phyloP scores from a whole-genome alignment of 495 filamentous ascomycete genomes.

The Margaritispora aquatica region DNA sequence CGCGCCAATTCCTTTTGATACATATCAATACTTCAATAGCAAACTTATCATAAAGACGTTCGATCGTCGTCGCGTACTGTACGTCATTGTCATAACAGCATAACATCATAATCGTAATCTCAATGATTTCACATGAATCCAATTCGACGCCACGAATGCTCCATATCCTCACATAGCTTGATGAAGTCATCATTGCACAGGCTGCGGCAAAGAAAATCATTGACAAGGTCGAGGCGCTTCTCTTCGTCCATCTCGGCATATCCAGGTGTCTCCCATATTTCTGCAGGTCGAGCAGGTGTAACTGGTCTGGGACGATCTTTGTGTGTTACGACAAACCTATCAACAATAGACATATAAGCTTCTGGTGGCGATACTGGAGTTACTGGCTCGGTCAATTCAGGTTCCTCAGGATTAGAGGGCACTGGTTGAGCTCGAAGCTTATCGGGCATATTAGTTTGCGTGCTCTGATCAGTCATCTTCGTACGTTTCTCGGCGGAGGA shows the following conservation, averaged over 20 bases:
- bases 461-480: constrained; percentile 24
- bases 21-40: no score
- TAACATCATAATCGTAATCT: neutral
- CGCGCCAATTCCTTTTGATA: no score
- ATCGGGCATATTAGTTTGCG: constrained; percentile 14
- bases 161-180: constrained; percentile 35
- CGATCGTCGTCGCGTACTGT: neutral
- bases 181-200: constrained; percentile 36
- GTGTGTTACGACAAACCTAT: constrained; percentile 18
- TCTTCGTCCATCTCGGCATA: constrained; percentile 30
- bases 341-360: constrained; percentile 14
- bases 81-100: neutral
- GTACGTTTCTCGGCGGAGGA: constrained; percentile 13
- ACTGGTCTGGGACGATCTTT: constrained; percentile 10
- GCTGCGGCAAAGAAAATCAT: constrained; percentile 35
- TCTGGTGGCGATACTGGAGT: constrained; percentile 11
- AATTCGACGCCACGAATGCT: constrained; percentile 35
- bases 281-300: neutral
- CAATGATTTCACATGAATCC: constrained; percentile 9
- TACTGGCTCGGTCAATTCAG: neutral
- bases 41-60: no score
- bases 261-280: constrained; percentile 21
- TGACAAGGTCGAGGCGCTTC: constrained; percentile 29
- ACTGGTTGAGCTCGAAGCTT: neutral
- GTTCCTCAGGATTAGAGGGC: neutral